phyloP scores from a whole-genome alignment of 306 rosid genomes.

The Calophaca sinica region DNA sequence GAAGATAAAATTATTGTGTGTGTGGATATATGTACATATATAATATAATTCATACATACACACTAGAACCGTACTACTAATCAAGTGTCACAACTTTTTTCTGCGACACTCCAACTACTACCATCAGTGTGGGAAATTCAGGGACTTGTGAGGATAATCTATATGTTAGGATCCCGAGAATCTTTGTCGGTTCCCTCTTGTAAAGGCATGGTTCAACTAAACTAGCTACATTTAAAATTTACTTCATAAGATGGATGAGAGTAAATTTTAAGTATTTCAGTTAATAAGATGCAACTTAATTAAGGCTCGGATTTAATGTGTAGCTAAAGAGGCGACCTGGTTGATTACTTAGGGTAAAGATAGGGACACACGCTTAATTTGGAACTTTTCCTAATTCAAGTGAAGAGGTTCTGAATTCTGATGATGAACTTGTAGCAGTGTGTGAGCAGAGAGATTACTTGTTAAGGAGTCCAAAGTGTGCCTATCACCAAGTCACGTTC shows the following conservation, averaged over 20 bases:
- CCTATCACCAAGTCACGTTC: neutral
- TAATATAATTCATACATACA: neutral
- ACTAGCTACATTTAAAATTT: neutral
- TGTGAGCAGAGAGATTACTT: conserved; percentile 31
- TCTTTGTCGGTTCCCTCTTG: neutral
- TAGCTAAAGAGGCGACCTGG: conserved; percentile 14
- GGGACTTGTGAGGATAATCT: neutral
- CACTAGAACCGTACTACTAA: conserved; percentile 14
- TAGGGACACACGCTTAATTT: conserved; percentile 16
- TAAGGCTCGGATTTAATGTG: neutral
- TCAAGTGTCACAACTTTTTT: conserved; percentile 48
- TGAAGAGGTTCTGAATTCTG: neutral
- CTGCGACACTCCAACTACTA: conserved; percentile 50
- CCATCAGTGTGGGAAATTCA: neutral
- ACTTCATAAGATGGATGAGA: neutral
- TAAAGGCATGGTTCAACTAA: neutral
- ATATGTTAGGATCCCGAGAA: neutral
- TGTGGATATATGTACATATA: neutral
- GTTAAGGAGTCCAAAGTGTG: conserved; percentile 40
- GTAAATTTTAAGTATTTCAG: neutral
- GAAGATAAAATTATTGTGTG: no score
- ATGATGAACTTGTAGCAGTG: conserved; percentile 16
- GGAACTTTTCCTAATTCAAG: neutral
- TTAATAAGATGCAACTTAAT: neutral
- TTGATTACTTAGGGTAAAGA: conserved; percentile 38